phyloP scores from a whole-genome alignment of 2,329 filamentous ascomycete genomes.

The Juglanconis oblonga region DNA sequence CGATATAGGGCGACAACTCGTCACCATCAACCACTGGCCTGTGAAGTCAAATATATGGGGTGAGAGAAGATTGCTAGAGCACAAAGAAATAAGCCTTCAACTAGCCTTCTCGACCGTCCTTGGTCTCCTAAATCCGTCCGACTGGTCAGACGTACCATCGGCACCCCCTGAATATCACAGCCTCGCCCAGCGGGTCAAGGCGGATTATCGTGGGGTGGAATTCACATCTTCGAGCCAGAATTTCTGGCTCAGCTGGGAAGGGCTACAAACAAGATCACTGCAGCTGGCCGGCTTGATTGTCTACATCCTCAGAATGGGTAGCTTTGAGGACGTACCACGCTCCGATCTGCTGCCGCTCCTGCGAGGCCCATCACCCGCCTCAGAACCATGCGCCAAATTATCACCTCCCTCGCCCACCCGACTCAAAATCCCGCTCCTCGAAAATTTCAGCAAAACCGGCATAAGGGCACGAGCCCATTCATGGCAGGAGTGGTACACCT shows the following conservation, averaged over 20 bases:
- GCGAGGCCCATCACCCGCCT: neutral
- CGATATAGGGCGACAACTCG: slow-evolving; percentile 8
- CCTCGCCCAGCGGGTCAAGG: slow-evolving; percentile 14
- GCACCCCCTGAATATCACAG: slow-evolving; percentile 8
- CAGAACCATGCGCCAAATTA: neutral
- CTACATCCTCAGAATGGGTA: slow-evolving; percentile 11
- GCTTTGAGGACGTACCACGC: slow-evolving; percentile 15
- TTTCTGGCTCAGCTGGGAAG: slow-evolving; percentile 19
- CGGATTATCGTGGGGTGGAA: slow-evolving; percentile 13
- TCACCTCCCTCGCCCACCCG: neutral
- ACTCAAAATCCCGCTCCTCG: slow-evolving; percentile 10
- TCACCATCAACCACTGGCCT: slow-evolving; percentile 17
- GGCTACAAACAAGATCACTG: slow-evolving; percentile 17
- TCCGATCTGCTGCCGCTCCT: slow-evolving; percentile 17
- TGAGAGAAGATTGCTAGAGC: slow-evolving; percentile 9
- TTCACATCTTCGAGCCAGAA: slow-evolving; percentile 15
- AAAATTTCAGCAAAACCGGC: slow-evolving; percentile 8
- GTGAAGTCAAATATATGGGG: slow-evolving; percentile 14
- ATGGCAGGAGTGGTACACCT: slow-evolving; percentile 19
- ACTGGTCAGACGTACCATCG: slow-evolving; percentile 5
- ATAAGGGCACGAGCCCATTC: slow-evolving; percentile 4
- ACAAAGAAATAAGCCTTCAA: slow-evolving; percentile 15
- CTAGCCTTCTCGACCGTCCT: slow-evolving; percentile 16
- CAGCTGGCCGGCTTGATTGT: slow-evolving; percentile 18
- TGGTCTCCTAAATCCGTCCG: slow-evolving; percentile 11